Evolutionary conservation across 805 yeast species (phyloP).

Genomic region (Saturnispora zaruensis): DNA sequence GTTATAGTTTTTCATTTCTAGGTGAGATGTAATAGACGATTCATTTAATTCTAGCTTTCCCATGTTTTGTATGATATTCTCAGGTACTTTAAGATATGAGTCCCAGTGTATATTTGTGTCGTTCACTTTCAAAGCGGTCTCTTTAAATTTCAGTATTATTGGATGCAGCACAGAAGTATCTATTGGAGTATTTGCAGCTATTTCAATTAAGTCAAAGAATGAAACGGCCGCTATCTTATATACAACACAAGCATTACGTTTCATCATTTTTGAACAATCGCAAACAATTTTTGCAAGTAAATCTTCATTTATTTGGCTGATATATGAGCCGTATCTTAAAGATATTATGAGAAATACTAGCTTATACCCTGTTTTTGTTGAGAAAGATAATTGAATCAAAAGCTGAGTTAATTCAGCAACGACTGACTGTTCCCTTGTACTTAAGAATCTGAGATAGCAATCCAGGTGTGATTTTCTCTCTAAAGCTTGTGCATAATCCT

Average conservation of each 20-base stretch:
- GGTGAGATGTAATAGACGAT: background rate
- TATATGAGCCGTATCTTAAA: constrained; percentile 9
- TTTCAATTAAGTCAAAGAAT: background rate
- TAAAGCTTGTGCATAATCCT: background rate
- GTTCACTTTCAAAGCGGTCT: background rate
- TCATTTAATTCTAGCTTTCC: background rate
- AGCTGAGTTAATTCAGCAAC: constrained; percentile 1
- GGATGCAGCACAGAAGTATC: background rate
- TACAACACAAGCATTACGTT: constrained; percentile 6
- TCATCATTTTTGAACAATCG: constrained; percentile 13
- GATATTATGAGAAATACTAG: constrained; percentile 12
- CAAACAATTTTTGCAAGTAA: constrained; percentile 4
- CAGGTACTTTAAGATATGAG: constrained; percentile 1
- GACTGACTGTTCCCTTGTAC: background rate
- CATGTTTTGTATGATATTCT: background rate
- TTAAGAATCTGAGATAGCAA: background rate
- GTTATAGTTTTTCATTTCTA: background rate
- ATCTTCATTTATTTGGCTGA: constrained; percentile 2
- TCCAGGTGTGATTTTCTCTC: background rate
- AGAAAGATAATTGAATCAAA: constrained; percentile 10
- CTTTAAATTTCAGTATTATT: background rate
- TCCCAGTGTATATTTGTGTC: constrained; percentile 6
- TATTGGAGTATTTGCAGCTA: background rate
- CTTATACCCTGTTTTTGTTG: constrained; percentile 14
- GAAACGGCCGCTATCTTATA: constrained; percentile 10